Evolutionary conservation across 2,329 filamentous ascomycete species (phyloP).

Genomic region (Botrytis cinerea): DNA sequence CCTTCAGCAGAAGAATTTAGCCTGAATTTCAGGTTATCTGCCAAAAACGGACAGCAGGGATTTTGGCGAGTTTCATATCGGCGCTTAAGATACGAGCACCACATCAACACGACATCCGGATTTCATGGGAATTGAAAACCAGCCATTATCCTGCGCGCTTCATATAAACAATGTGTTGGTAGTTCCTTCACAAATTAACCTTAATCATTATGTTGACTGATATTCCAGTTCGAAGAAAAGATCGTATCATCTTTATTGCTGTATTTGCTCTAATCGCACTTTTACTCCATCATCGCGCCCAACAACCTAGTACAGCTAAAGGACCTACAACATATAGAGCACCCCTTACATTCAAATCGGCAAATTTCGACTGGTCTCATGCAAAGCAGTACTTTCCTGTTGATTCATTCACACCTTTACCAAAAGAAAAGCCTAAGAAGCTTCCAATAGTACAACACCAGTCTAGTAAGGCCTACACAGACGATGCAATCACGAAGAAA

Average conservation of each 20-base stretch:
- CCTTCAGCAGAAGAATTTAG: neutral
- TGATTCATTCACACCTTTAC: neutral
- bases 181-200: conserved; percentile 5
- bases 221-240: conserved; percentile 6
- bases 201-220: conserved; percentile 10
- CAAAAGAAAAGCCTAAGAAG: neutral
- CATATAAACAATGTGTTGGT: neutral
- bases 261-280: conserved; percentile 2
- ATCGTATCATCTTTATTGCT: conserved; percentile 16
- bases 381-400: conserved; percentile 3
- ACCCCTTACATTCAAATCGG: conserved; percentile 4
- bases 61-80: neutral
- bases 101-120: neutral
- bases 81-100: conserved; percentile 2
- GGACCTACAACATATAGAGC: conserved; percentile 3
- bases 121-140: neutral
- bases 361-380: conserved; percentile 8
- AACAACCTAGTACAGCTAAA: neutral
- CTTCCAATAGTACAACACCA: conserved; percentile 8
- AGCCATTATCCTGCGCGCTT: conserved; percentile 7
- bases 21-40: neutral
- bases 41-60: neutral
- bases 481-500: neutral
- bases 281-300: neutral
- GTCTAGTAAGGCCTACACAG: neutral